Evolutionary conservation across 1,284 basidiomycete species (phyloP).

Genomic region (Schizophyllum amplum): DNA sequence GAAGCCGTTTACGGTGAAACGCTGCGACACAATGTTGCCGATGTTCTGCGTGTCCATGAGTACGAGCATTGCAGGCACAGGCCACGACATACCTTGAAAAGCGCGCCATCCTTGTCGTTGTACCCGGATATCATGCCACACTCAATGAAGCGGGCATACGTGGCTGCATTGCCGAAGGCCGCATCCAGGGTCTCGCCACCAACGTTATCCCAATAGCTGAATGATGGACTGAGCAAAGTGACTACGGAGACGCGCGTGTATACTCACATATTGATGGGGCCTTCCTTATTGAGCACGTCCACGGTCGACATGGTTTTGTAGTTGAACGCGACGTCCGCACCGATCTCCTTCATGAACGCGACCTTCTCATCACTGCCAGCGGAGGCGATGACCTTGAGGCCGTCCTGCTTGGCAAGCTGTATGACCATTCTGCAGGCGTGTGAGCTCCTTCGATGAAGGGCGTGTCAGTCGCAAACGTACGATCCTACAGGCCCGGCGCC

Average conservation of each 20-base stretch:
- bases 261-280: constrained; percentile 12
- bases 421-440: constrained; percentile 22
- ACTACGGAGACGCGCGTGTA: background rate
- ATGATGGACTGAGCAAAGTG: background rate
- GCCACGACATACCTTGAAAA: constrained; percentile 10
- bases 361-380: constrained; percentile 57
- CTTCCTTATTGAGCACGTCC: constrained; percentile 28
- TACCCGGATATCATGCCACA: constrained; percentile 27
- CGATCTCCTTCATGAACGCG: constrained; percentile 41
- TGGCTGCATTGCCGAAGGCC: constrained; percentile 35
- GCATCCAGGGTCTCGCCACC: constrained; percentile 47
- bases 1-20: constrained; percentile 14
- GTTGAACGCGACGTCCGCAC: constrained; percentile 53
- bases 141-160: constrained; percentile 39
- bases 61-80: too few relatives aligned
- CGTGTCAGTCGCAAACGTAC: too few relatives aligned
- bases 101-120: constrained; percentile 18
- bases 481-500: constrained; percentile 35
- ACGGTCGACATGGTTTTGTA: constrained; percentile 44
- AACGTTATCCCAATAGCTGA: constrained; percentile 40
- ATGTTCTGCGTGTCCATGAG: constrained; percentile 11
- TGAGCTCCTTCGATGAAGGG: background rate
- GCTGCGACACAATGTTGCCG: constrained; percentile 10
- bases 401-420: constrained; percentile 44
- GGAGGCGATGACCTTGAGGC: constrained; percentile 55